Evolutionary conservation across 768 basidiomycete genomes (phyloP).

Genomic region (Agaricus subrufescens): DNA sequence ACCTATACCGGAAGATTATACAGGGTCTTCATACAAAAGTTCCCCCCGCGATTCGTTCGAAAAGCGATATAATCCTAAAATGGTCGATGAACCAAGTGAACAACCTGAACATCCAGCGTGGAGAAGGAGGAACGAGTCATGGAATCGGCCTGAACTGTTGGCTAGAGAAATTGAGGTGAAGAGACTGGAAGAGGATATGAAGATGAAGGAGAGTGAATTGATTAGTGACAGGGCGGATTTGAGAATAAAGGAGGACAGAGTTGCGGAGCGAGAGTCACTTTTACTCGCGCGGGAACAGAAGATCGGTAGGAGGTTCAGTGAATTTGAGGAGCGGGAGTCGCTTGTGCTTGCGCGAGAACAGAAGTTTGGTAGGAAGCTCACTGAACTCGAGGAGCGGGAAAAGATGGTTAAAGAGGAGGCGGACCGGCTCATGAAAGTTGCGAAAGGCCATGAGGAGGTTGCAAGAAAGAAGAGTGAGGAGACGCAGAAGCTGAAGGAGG

Average conservation of each 20-base stretch:
- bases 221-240: slow-evolving; percentile 9
- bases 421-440: background rate
- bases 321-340: background rate
- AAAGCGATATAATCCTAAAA: background rate
- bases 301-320: background rate
- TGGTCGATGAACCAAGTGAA: too few relatives aligned
- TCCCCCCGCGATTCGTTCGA: background rate
- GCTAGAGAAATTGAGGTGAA: slow-evolving; percentile 16
- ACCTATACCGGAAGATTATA: background rate
- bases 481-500: too few relatives aligned
- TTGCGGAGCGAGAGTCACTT: background rate
- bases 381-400: background rate
- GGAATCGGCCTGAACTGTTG: slow-evolving; percentile 15
- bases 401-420: background rate
- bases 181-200: slow-evolving; percentile 18
- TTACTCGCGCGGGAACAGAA: background rate
- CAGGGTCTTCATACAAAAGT: too few relatives aligned
- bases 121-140: slow-evolving; percentile 10
- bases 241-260: background rate
- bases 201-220: slow-evolving; percentile 13
- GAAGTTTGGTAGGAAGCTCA: background rate
- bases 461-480: too few relatives aligned
- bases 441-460: background rate
- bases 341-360: background rate
- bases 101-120: background rate